Conservation (phyloP, 441 rosid species). For the Bocquillonia castaneifolia region DNA sequence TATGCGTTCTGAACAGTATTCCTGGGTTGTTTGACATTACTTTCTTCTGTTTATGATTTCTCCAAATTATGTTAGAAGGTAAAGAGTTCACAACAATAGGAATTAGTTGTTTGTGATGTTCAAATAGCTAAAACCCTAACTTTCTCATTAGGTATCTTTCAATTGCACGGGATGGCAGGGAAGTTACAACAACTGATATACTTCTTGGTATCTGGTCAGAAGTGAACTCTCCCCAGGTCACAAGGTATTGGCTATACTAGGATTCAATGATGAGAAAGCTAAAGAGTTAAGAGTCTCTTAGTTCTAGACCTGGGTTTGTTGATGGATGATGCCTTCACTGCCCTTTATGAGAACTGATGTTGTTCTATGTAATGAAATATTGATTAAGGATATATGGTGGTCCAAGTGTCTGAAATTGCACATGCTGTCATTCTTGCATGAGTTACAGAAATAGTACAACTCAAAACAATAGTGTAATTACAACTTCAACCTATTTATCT, state of each 20-base stretch:
- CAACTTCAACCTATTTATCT: too few relatives aligned
- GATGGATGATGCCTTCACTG: constrained; percentile 36
- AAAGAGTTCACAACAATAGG: too few relatives aligned
- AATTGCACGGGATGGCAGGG: constrained; percentile 49
- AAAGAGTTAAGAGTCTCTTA: constrained; percentile 56
- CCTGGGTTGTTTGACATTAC: too few relatives aligned
- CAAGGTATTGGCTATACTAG: constrained; percentile 56
- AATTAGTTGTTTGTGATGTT: too few relatives aligned
- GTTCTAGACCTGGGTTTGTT: constrained; percentile 38
- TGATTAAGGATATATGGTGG: constrained; percentile 15
- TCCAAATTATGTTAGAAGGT: too few relatives aligned
- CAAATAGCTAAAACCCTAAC: too few relatives aligned
- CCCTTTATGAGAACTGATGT: constrained; percentile 11
- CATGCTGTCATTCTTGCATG: too few relatives aligned
- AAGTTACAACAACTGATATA: constrained; percentile 57
- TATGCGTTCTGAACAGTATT: too few relatives aligned
- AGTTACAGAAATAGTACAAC: too few relatives aligned
- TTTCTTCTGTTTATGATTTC: too few relatives aligned
- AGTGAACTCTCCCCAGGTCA: constrained; percentile 68
- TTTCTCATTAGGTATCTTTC: constrained; percentile 13
- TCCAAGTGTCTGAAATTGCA: too few relatives aligned
- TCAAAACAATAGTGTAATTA: too few relatives aligned
- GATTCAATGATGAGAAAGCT: constrained; percentile 63
- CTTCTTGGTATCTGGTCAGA: constrained; percentile 80
- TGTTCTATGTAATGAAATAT: constrained; percentile 13